Evolutionary conservation across 2,329 filamentous ascomycete species (phyloP).

Genomic region (Lithohypha guttulata): DNA sequence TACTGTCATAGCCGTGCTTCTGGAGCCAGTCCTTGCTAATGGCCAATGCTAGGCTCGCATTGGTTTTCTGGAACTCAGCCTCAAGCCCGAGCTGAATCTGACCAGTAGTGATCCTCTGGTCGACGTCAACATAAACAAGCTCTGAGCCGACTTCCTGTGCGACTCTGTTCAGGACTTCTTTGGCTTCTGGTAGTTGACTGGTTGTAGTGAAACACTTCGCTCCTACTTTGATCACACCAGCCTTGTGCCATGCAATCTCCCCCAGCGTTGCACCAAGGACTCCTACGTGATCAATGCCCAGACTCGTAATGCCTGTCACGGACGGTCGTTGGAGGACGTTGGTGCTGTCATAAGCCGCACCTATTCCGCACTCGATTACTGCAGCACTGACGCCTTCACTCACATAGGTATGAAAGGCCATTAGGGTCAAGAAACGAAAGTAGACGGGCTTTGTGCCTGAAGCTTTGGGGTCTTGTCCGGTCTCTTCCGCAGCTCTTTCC

Average conservation of each 20-base stretch:
- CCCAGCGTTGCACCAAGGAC: conserved; percentile 71
- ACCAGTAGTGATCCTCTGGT: conserved; percentile 36
- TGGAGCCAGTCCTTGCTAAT: conserved; percentile 32
- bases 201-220: conserved; percentile 52
- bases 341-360: conserved; percentile 85
- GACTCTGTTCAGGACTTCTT: conserved; percentile 46
- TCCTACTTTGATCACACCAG: conserved; percentile 67
- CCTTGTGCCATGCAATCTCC: conserved; percentile 86
- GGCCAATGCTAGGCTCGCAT: conserved; percentile 51
- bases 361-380: conserved; percentile 86
- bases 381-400: conserved; percentile 64
- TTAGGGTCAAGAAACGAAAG: conserved; percentile 80
- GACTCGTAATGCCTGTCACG: conserved; percentile 62
- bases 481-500: conserved; percentile 41
- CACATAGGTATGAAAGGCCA: conserved; percentile 77
- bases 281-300: conserved; percentile 75
- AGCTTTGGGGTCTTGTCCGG: conserved; percentile 40
- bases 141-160: conserved; percentile 40
- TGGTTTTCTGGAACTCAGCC: conserved; percentile 52
- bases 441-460: conserved; percentile 68
- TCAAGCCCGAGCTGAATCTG: conserved; percentile 47
- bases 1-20: conserved; percentile 25
- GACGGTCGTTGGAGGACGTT: conserved; percentile 67
- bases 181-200: conserved; percentile 42
- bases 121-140: conserved; percentile 33